These are phyloP conservation scores for Ophiostoma quercus DNA, from an alignment of 2,329 filamentous ascomycete genomes.

Conservation along the genomic window DNA sequence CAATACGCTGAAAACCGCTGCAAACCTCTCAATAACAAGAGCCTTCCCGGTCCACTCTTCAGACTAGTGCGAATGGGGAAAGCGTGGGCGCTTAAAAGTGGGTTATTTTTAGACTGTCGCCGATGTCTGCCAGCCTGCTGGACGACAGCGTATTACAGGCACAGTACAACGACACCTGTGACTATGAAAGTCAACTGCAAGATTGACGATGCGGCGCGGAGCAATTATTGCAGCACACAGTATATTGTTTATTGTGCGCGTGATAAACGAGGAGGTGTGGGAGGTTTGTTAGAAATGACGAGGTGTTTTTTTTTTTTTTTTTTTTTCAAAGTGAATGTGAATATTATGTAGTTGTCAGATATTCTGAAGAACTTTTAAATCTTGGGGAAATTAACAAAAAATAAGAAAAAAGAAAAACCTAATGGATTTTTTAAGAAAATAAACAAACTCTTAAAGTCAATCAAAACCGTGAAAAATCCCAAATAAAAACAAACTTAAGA, in stretches of 20 bases:
- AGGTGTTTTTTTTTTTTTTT: too few relatives aligned
- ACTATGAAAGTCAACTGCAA: background rate
- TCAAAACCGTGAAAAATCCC: too few relatives aligned
- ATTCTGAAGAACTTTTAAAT: too few relatives aligned
- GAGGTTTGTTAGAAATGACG: background rate
- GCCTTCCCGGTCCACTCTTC: slow-evolving; percentile 4
- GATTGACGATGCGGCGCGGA: background rate
- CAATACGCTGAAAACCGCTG: background rate
- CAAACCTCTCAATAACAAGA: background rate
- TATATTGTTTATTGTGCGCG: background rate
- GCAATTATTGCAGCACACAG: slow-evolving; percentile 10
- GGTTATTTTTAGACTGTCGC: slow-evolving; percentile 14
- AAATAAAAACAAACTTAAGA: too few relatives aligned
- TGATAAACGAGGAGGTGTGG: background rate
- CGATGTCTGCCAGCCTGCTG: background rate
- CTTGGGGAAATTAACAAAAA: too few relatives aligned
- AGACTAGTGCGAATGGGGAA: slow-evolving; percentile 1
- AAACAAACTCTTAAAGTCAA: too few relatives aligned
- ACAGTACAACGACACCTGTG: too few relatives aligned
- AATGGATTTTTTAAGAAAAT: too few relatives aligned
- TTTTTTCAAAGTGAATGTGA: too few relatives aligned
- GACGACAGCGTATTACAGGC: background rate
- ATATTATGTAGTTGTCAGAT: too few relatives aligned
- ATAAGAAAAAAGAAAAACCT: too few relatives aligned
- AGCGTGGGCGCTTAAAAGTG: slow-evolving; percentile 14